Base-by-base conservation (phyloP, 768 basidiomycete species). In the Tylopilus cervinicoccineus region DNA sequence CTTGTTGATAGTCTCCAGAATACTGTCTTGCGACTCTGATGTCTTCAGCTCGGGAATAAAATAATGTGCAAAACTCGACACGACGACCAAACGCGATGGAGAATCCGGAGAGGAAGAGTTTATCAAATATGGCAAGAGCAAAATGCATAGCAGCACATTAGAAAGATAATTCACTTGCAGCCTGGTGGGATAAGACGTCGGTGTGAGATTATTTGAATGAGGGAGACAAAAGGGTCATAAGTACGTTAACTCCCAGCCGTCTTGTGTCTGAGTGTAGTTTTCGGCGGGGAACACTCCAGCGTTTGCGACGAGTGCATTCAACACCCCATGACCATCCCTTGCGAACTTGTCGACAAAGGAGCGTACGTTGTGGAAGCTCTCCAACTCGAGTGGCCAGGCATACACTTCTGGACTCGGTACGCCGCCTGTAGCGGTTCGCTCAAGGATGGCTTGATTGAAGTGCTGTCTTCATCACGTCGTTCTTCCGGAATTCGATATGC, bases 241-340 rank as follows among this genome's bases (percentile, higher is more conserved):
- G 23, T 48, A 78, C 79, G 55, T 63, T 26, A 58, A 23, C 53
- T 81, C 78, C 74, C 74, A 80, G 8, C 74, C 77, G 50, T 80
- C 79, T 2, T 51, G 33, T 0, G 73, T 73, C n/a, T 53, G 47
- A n/a, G 51, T 27, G 32, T 70, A 70, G 4, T 28, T 4, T 1
- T 44, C 32, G 0, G 1, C 2, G 1, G 17, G 14, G 2, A 54
- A 45, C 8, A 61, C 43, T 8, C 64, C 70, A 2, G 69, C 71
- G 33, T 69, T 70, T 6, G 58, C 58, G 19, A 71, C 52, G 17
- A 74, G 49, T 2, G 62, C 46, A 31, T 71, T 61, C 31, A 72
- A 53, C 7, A 50, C 12, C 3, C 47, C 48, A 5, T 49, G 43
- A 13, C 53, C 58, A 31, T 65, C 63, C 12, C 34, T 31, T 7